Conservation (phyloP, 331 rosid genomes). For the Acacia pycnantha region DNA sequence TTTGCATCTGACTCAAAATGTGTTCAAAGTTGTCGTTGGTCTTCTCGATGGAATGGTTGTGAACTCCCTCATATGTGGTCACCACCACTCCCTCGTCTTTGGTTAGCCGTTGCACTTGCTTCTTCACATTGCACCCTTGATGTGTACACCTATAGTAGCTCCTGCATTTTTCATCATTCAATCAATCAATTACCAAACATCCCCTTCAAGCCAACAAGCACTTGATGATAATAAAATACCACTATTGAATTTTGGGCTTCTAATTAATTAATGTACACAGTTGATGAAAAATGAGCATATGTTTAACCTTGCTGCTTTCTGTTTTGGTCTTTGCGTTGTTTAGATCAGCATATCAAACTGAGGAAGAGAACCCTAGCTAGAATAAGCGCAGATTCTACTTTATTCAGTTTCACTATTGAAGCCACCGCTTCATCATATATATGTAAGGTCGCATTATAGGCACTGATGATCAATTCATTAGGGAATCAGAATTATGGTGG, state of each 20-base stretch:
- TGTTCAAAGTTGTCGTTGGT: constrained; percentile 79
- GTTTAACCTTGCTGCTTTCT: background rate
- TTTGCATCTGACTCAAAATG: constrained; percentile 89
- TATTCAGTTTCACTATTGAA: background rate
- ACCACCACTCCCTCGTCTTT: constrained; percentile 87
- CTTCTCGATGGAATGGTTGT: constrained; percentile 74
- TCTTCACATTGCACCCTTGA: constrained; percentile 91
- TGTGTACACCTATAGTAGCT: constrained; percentile 91
- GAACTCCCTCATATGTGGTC: constrained; percentile 88
- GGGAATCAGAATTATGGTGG: background rate
- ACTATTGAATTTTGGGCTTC: background rate
- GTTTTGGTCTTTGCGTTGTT: background rate
- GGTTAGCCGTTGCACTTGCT: constrained; percentile 83
- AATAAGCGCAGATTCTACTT: background rate
- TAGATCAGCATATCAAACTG: background rate
- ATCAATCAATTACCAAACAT: background rate
- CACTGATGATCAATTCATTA: background rate
- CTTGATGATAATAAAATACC: background rate
- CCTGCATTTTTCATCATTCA: constrained; percentile 29
- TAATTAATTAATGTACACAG: background rate
- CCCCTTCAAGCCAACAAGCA: background rate
- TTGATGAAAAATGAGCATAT: background rate
- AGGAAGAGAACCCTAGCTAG: background rate
- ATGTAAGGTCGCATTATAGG: background rate
- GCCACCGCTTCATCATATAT: background rate